Evolutionary conservation across 2,329 filamentous ascomycete genomes (phyloP).

Genomic region (Fusarium sororula): DNA sequence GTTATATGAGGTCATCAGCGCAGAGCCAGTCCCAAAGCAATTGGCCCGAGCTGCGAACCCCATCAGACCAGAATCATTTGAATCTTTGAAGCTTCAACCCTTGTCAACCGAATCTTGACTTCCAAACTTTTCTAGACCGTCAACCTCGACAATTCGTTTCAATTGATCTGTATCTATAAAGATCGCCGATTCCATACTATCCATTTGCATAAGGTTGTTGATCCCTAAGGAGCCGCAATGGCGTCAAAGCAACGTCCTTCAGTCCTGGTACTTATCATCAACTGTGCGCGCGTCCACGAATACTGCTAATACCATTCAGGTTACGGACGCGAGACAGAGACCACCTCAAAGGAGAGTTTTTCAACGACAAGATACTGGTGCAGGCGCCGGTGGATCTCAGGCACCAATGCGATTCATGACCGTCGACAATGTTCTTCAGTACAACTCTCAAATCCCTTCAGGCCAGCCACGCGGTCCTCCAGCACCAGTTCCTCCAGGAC

Average conservation of each 20-base stretch:
- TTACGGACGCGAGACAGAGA: constrained; percentile 53
- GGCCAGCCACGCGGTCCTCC: constrained; percentile 84
- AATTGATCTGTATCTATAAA: not conserved
- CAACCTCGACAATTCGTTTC: not conserved
- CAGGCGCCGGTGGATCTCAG: constrained; percentile 43
- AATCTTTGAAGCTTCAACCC: constrained; percentile 25
- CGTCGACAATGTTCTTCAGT: constrained; percentile 94
- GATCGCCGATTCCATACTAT: not conserved
- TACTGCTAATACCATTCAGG: constrained; percentile 40
- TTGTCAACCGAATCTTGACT: constrained; percentile 10
- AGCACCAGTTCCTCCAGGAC: constrained; percentile 52
- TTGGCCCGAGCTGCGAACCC: constrained; percentile 31
- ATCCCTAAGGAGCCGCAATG: constrained; percentile 44
- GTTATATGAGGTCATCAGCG: constrained; percentile 44
- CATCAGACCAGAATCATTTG: constrained; percentile 32
- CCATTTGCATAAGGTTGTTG: not conserved
- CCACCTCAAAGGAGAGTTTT: constrained; percentile 45
- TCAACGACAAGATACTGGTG: constrained; percentile 47
- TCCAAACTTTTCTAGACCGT: constrained; percentile 1
- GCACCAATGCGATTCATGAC: constrained; percentile 78
- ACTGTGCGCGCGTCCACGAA: constrained; percentile 12
- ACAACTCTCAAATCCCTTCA: constrained; percentile 93
- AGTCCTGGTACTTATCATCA: constrained; percentile 60
- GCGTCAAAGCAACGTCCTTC: constrained; percentile 64
- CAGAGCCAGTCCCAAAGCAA: constrained; percentile 31